Evolutionary conservation across 352 stramenopile species (phyloP).

Genomic region (Phytophthora syringae): DNA sequence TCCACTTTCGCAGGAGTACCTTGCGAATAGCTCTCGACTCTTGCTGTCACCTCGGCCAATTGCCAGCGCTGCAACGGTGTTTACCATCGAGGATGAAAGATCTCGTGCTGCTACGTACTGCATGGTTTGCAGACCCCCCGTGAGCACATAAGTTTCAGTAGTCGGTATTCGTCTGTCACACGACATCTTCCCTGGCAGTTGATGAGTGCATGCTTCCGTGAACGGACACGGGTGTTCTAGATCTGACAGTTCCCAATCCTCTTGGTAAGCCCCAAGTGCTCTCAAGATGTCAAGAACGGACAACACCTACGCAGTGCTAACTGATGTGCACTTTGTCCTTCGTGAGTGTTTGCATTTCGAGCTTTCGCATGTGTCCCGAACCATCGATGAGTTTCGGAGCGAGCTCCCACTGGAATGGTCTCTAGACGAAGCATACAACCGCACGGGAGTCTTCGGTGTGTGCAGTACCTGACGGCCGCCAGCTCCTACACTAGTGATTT

Average conservation of each 20-base stretch:
- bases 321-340: slow-evolving; percentile 16
- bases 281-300: background rate
- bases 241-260: slow-evolving; percentile 10
- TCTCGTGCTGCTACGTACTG: background rate
- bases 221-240: too few species aligned
- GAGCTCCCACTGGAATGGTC: slow-evolving; percentile 10
- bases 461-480: slow-evolving; percentile 23
- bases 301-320: background rate
- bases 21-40: background rate
- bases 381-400: slow-evolving; percentile 18
- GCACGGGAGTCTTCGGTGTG: slow-evolving; percentile 22
- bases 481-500: too few species aligned
- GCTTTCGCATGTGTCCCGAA: slow-evolving; percentile 14
- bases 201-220: too few species aligned
- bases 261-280: background rate
- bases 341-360: slow-evolving; percentile 15
- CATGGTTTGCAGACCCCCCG: too few species aligned
- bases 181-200: too few species aligned
- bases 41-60: slow-evolving; percentile 1
- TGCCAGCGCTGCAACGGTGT: slow-evolving; percentile 6
- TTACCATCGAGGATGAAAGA: slow-evolving; percentile 3
- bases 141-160: too few species aligned
- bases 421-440: slow-evolving; percentile 15
- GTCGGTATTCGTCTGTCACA: too few species aligned
- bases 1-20: slow-evolving; percentile 1